Base-by-base conservation (phyloP, 2,329 filamentous ascomycete genomes). In the Hirsutella thompsonii region DNA sequence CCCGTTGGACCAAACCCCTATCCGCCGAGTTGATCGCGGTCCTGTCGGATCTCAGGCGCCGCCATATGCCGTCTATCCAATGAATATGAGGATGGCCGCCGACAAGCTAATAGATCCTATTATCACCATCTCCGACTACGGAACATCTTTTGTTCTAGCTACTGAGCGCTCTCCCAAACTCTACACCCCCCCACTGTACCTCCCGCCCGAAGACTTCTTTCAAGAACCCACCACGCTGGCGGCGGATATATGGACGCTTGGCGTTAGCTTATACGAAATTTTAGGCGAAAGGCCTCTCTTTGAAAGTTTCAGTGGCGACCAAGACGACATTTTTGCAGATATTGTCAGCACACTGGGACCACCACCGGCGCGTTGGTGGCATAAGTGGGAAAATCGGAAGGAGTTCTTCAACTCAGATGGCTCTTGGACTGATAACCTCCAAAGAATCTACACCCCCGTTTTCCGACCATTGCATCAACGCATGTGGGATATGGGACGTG, bases 161-260 rank as follows among this genome's bases (percentile, higher is more conserved):
- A 26, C 42, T 28, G 40, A 43, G 36, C 30, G 23, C 23, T 41
- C 43, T 13, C 48, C 43, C n/a, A 29, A 41, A 20, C 44, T 50
- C 4, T 37, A 43, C 26, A 49, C 47, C 9, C 50, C 49, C n/a
- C 37, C 44, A 18, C 46, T 48, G 30, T 51, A 44, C 38, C 46
- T 44, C 4, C 49, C 51, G n/a, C 49, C 50, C 5, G 47, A 51
- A 41, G 47, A 43, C 28, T 48, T 49, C 39, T 52, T 52, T 38
- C 16, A 42, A 21, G 49, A 51, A 9, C 45, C 46, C 20, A 45
- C 49, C 40, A 50, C 46, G 10, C 41, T 42, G 26, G 50, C 50
- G 10, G 50, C 49, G 20, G 50, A 51, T 32, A 45, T 51, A 38
- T 53, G 49, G 47, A 49, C 47, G 16, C 47, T 52, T 16, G 50